Evolutionary conservation across 768 basidiomycete species (phyloP).

Genomic region (Sistotremastrum suecicum): DNA sequence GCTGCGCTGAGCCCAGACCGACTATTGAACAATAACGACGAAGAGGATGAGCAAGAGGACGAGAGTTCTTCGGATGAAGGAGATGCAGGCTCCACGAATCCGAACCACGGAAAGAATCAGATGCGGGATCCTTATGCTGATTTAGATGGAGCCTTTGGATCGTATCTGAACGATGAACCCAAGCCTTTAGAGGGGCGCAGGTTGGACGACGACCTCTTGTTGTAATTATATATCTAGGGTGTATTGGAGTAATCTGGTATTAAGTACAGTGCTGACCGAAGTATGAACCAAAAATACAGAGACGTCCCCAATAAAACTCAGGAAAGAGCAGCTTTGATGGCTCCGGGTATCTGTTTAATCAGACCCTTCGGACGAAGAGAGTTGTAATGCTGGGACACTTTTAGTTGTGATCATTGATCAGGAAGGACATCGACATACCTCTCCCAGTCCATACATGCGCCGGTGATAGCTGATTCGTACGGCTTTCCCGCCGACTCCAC

Average conservation of each 20-base stretch:
- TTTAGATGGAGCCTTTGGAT: constrained; percentile 62
- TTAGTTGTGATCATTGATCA: neutral
- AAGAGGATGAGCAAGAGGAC: constrained; percentile 18
- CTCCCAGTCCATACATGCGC: constrained; percentile 89
- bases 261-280: no score
- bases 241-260: no score
- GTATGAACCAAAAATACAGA: no score
- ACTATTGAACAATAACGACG: constrained; percentile 11
- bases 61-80: constrained; percentile 30
- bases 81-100: constrained; percentile 9
- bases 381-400: constrained; percentile 61
- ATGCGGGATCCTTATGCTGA: constrained; percentile 68
- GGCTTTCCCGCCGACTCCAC: constrained; percentile 19
- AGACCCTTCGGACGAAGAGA: constrained; percentile 47
- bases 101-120: constrained; percentile 5
- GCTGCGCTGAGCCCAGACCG: constrained; percentile 6
- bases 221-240: no score
- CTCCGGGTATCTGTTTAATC: no score
- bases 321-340: no score
- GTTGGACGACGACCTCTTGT: no score
- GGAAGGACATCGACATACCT: constrained; percentile 38
- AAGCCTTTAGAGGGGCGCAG: constrained; percentile 32
- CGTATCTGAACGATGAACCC: constrained; percentile 61
- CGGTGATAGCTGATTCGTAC: constrained; percentile 85
- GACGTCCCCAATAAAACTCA: no score